Evolutionary conservation across 2,329 filamentous ascomycete genomes (phyloP).

Genomic region (Torrubiellomyces zombiae): DNA sequence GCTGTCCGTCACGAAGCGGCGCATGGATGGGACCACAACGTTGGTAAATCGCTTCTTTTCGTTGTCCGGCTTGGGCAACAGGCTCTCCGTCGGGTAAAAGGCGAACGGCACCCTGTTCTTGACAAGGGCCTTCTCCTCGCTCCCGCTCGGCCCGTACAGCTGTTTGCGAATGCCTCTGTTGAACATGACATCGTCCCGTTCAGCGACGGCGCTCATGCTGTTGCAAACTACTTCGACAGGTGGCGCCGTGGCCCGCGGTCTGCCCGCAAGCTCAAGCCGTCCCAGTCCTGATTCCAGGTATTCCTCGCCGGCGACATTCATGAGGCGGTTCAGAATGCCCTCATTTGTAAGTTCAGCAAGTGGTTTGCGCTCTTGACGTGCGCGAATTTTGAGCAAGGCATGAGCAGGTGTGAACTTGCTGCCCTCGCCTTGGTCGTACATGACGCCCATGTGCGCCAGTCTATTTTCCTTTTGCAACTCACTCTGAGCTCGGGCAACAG

Average conservation of each 20-base stretch:
- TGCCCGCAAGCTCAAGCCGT: constrained; percentile 64
- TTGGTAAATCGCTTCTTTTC: constrained; percentile 75
- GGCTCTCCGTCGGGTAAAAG: constrained; percentile 42
- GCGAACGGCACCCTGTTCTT: constrained; percentile 51
- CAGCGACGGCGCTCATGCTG: constrained; percentile 44
- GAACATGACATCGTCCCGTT: constrained; percentile 63
- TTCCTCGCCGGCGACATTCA: constrained; percentile 56
- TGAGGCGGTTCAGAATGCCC: constrained; percentile 55
- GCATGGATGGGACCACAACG: constrained; percentile 90
- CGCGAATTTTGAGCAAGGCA: constrained; percentile 65
- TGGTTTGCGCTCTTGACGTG: constrained; percentile 48
- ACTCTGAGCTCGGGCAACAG: constrained; percentile 59
- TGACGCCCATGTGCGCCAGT: constrained; percentile 48
- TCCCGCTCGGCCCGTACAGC: constrained; percentile 48
- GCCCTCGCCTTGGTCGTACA: constrained; percentile 52
- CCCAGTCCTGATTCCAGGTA: constrained; percentile 57
- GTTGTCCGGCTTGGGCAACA: constrained; percentile 65
- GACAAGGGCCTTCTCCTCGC: constrained; percentile 61
- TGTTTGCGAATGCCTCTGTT: constrained; percentile 58
- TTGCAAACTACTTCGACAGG: constrained; percentile 69
- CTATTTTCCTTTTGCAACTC: constrained; percentile 37
- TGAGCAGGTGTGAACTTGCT: constrained; percentile 52
- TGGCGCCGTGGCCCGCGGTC: constrained; percentile 66
- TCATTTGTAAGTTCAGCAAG: constrained; percentile 54
- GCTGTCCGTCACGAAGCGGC: constrained; percentile 90